These are phyloP conservation scores for Trichophyton equinum DNA, from an alignment of 2,329 filamentous ascomycete species.

Conservation along the genomic window DNA sequence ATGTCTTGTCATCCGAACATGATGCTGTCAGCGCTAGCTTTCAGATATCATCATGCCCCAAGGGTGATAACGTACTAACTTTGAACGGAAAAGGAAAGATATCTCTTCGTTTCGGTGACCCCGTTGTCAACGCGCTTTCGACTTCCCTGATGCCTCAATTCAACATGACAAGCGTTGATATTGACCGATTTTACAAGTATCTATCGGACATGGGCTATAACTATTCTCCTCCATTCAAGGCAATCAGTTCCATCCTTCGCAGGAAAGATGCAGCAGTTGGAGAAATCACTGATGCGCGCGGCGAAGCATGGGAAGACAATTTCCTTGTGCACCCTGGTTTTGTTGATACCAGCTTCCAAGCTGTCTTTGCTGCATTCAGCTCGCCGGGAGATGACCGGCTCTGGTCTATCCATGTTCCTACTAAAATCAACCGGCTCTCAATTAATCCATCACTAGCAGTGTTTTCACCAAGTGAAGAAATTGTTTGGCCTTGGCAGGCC, in stretches of 20 bases:
- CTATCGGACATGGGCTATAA: conserved; percentile 15
- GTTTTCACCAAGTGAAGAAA: neutral
- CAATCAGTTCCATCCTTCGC: conserved; percentile 6
- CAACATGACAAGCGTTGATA: neutral
- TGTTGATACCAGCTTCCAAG: conserved; percentile 16
- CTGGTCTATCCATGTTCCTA: conserved; percentile 14
- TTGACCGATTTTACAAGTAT: conserved; percentile 15
- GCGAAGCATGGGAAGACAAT: neutral
- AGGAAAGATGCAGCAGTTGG: neutral
- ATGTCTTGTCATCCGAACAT: neutral
- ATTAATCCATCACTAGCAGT: neutral
- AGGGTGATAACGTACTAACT: neutral
- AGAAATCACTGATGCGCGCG: neutral
- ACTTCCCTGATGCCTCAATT: neutral
- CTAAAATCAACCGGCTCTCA: conserved; percentile 4
- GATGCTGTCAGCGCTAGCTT: conserved; percentile 8
- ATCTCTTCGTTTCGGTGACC: neutral
- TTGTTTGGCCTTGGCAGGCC: neutral
- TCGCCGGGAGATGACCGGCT: conserved; percentile 14
- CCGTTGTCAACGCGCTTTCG: conserved; percentile 1
- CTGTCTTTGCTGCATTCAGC: conserved; percentile 11
- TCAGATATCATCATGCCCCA: conserved; percentile 1
- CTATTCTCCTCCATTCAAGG: conserved; percentile 15
- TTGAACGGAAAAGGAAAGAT: conserved; percentile 3
- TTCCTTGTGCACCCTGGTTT: conserved; percentile 14